phyloP scores from a whole-genome alignment of 176 grass and related monocot genomes.

The Thinopyrum elongatum region DNA sequence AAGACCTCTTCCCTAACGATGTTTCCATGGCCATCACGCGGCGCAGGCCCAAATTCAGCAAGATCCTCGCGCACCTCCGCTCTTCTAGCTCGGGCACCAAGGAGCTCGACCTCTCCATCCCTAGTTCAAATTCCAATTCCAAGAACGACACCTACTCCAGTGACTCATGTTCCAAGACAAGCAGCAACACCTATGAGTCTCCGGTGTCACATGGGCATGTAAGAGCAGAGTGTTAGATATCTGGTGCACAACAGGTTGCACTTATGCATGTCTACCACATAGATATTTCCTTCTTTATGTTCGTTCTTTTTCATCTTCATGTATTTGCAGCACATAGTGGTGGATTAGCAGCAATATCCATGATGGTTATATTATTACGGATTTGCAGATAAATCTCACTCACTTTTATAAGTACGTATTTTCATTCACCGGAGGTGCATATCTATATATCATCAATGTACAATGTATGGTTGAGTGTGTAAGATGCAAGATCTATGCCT shows the following conservation, averaged over 20 bases:
- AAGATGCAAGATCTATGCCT: too few relatives aligned
- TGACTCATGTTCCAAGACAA: background rate
- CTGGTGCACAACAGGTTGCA: background rate
- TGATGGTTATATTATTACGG: too few relatives aligned
- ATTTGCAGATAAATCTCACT: too few relatives aligned
- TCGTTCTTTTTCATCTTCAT: background rate
- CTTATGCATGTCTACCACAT: background rate
- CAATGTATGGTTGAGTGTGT: too few relatives aligned
- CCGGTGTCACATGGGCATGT: background rate
- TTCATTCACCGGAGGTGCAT: too few relatives aligned
- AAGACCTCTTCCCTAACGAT: constrained; percentile 33
- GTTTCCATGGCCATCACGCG: background rate
- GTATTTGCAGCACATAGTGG: background rate
- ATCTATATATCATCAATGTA: too few relatives aligned
- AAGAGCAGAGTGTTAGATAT: background rate
- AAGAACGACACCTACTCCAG: background rate
- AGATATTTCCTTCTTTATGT: background rate
- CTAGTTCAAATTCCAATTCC: background rate
- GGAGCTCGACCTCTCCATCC: background rate
- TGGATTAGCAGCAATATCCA: too few relatives aligned
- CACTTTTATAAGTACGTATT: too few relatives aligned
- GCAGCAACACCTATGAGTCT: background rate
- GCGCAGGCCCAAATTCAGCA: background rate
- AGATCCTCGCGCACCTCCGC: background rate
- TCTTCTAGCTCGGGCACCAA: background rate